These are phyloP conservation scores for Domatiomyces globalis DNA, from an alignment of 2,329 filamentous ascomycete genomes.

Conservation along the genomic window DNA sequence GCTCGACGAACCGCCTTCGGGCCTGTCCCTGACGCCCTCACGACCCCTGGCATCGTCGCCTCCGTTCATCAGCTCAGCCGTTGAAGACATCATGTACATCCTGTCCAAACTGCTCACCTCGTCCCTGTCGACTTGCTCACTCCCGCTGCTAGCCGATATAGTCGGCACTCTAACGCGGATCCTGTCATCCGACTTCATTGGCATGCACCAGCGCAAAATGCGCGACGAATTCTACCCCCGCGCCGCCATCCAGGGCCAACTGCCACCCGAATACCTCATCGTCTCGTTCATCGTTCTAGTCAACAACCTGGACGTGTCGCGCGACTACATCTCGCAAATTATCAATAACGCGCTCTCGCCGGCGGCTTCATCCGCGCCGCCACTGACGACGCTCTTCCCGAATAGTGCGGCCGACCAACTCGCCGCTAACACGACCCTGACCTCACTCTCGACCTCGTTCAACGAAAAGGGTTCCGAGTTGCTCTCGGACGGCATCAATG, in stretches of 20 bases:
- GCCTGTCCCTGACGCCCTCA: constrained; percentile 61
- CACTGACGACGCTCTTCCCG: constrained; percentile 45
- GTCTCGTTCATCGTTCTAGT: constrained; percentile 82
- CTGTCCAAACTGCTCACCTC: constrained; percentile 83
- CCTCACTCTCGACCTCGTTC: constrained; percentile 55
- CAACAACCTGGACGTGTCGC: constrained; percentile 87
- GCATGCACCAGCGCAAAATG: constrained; percentile 97
- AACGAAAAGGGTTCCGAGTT: constrained; percentile 66
- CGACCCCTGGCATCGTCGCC: constrained; percentile 60
- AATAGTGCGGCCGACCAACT: constrained; percentile 60
- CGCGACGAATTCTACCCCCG: constrained; percentile 87
- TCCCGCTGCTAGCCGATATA: constrained; percentile 61
- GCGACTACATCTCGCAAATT: constrained; percentile 81
- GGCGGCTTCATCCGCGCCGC: constrained; percentile 25
- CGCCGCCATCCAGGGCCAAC: constrained; percentile 58
- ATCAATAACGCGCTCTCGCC: constrained; percentile 51
- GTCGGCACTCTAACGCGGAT: constrained; percentile 67
- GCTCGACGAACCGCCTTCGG: constrained; percentile 72
- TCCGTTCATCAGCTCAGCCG: constrained; percentile 84
- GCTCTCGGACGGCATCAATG: constrained; percentile 67
- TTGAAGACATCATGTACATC: constrained; percentile 99
- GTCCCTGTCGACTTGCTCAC: constrained; percentile 72
- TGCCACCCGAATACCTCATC: constrained; percentile 78
- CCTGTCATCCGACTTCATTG: constrained; percentile 77
- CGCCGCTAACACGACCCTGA: constrained; percentile 50